These are phyloP conservation scores for Podospora anserina DNA, from an alignment of 495 filamentous ascomycete genomes.

Conservation along the genomic window DNA sequence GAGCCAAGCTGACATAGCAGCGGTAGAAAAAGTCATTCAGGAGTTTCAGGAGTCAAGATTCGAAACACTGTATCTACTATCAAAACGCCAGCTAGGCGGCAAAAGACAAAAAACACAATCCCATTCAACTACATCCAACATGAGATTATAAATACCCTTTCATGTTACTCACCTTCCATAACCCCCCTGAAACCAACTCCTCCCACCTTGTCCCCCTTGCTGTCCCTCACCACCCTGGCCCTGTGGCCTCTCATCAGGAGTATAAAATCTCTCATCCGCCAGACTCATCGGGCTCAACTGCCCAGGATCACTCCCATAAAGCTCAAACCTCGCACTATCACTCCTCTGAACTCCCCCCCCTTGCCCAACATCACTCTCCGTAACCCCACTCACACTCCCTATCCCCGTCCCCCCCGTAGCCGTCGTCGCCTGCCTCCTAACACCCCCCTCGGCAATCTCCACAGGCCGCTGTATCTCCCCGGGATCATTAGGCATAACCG, in stretches of 20 bases:
- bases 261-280: neutral
- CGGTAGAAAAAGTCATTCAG: neutral
- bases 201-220: neutral
- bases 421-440: neutral
- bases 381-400: constrained; percentile 37
- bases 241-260: constrained; percentile 3
- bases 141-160: neutral
- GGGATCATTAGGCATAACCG: neutral
- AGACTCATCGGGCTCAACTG: neutral
- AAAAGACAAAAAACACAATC: neutral
- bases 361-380: constrained; percentile 3
- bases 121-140: neutral
- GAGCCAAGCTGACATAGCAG: neutral
- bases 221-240: neutral
- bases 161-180: neutral
- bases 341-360: neutral
- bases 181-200: neutral
- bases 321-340: constrained; percentile 23
- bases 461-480: neutral
- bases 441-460: neutral
- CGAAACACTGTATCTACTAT: neutral
- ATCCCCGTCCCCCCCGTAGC: constrained; percentile 1
- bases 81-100: neutral
- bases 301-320: constrained; percentile 27
- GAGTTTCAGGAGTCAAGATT: neutral